Evolutionary conservation across 805 yeast species (phyloP).

Genomic region (Metschnikowia lochheadii): DNA sequence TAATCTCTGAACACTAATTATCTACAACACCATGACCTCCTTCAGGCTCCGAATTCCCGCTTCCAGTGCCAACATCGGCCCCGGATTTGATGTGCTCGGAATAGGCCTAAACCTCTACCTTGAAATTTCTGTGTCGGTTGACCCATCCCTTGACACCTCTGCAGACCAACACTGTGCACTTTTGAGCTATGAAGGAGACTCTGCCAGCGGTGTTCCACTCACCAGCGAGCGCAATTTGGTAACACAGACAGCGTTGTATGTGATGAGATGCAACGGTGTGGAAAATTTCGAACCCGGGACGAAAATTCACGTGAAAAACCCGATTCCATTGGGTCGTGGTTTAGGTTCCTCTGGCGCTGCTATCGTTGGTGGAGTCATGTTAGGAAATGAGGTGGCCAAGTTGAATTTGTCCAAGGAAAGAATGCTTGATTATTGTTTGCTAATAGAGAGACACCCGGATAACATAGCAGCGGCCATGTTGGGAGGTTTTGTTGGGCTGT

Average conservation of each 20-base stretch:
- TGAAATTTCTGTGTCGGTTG: constrained; percentile 64
- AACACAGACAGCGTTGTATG: constrained; percentile 89
- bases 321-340: constrained; percentile 95
- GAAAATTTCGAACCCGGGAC: constrained; percentile 82
- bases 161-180: constrained; percentile 65
- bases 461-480: constrained; percentile 98
- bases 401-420: constrained; percentile 71
- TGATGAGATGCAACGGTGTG: constrained; percentile 77
- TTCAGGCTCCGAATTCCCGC: constrained; percentile 82
- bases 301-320: constrained; percentile 72
- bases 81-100: constrained; percentile 96
- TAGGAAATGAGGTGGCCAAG: constrained; percentile 81
- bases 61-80: constrained; percentile 96
- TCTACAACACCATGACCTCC: constrained; percentile 39
- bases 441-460: constrained; percentile 98
- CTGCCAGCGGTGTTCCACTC: constrained; percentile 76
- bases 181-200: constrained; percentile 73
- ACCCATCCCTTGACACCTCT: constrained; percentile 44
- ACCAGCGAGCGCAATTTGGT: constrained; percentile 76
- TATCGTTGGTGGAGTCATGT: constrained; percentile 91
- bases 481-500: constrained; percentile 98
- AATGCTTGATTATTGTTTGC: constrained; percentile 87
- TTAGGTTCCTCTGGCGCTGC: constrained; percentile 98
- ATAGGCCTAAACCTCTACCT: constrained; percentile 77
- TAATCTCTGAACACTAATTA: background rate